phyloP scores from a whole-genome alignment of 2,329 filamentous ascomycete genomes.

The Neofusicoccum parvum region DNA sequence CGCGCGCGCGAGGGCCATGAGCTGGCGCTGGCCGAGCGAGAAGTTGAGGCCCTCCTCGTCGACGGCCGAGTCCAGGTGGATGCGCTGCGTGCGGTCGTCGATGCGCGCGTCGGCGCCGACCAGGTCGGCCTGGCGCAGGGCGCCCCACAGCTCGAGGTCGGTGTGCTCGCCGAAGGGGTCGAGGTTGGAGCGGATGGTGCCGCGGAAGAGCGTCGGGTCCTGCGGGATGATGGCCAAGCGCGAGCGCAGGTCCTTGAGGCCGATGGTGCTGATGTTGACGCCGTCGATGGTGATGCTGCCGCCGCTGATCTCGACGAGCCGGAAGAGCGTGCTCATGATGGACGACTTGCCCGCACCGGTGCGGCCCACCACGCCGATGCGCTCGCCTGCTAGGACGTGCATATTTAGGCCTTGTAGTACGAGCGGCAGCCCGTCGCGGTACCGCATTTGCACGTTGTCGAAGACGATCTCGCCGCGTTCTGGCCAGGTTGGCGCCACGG shows the following conservation, averaged over 20 bases:
- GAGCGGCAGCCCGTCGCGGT: conserved; percentile 51
- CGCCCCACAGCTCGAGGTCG: conserved; percentile 76
- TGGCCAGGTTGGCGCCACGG: conserved; percentile 78
- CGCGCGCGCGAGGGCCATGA: conserved; percentile 91
- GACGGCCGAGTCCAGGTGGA: conserved; percentile 81
- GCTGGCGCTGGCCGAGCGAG: conserved; percentile 89
- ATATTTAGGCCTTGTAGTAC: conserved; percentile 58
- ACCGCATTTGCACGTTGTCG: conserved; percentile 55
- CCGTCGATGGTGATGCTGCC: conserved; percentile 54
- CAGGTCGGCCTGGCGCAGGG: conserved; percentile 75
- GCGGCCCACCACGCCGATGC: conserved; percentile 78
- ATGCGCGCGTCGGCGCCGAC: conserved; percentile 56
- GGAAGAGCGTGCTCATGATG: conserved; percentile 82
- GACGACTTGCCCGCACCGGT: conserved; percentile 83
- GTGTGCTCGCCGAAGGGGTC: conserved; percentile 80
- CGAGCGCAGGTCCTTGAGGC: conserved; percentile 73
- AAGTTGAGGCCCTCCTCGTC: conserved; percentile 97
- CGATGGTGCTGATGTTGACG: conserved; percentile 67
- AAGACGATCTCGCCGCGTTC: conserved; percentile 71
- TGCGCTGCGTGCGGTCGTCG: conserved; percentile 56
- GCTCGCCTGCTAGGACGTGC: conserved; percentile 73
- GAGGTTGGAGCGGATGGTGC: conserved; percentile 76
- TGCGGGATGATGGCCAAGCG: conserved; percentile 82
- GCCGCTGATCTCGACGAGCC: conserved; percentile 58
- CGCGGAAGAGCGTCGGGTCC: conserved; percentile 80